These are phyloP conservation scores for Massarina eburnea DNA, from an alignment of 2,329 filamentous ascomycete genomes.

Conservation along the genomic window DNA sequence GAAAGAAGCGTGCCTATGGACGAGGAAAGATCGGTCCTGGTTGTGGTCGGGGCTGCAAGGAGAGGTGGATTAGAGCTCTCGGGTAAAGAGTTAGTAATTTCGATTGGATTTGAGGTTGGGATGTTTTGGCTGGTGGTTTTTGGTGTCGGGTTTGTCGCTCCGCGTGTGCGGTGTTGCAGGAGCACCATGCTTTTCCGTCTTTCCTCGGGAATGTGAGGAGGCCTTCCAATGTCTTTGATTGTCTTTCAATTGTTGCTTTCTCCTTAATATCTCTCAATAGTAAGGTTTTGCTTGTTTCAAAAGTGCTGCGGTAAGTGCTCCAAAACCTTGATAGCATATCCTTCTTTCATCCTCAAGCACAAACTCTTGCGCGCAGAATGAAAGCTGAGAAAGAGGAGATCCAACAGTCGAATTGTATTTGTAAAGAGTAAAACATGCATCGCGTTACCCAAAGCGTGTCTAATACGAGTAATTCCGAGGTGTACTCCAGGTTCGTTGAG, in stretches of 20 bases:
- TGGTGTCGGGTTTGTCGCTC: background rate
- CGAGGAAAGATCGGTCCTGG: constrained; percentile 7
- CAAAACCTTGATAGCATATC: constrained; percentile 2
- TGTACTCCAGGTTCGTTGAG: background rate
- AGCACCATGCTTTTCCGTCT: background rate
- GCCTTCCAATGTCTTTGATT: background rate
- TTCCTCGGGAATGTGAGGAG: too few relatives aligned
- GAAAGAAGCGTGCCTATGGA: constrained; percentile 25
- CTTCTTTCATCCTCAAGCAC: background rate
- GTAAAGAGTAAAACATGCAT: background rate
- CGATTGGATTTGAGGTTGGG: constrained; percentile 56
- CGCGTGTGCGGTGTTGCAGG: background rate
- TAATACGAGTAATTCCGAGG: background rate
- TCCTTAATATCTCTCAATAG: background rate
- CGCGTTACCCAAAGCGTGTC: background rate
- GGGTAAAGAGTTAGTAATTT: constrained; percentile 33
- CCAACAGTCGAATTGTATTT: background rate
- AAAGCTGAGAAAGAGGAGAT: background rate
- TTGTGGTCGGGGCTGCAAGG: constrained; percentile 2
- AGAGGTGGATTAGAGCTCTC: constrained; percentile 13
- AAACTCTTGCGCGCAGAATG: background rate
- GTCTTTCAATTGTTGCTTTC: background rate
- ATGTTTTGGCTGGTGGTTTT: constrained; percentile 32
- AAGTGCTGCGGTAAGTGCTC: constrained; percentile 5
- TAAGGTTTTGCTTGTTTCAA: background rate